Evolutionary conservation across 352 stramenopile species (phyloP), one percentile per base, ranked within the genome.

Genomic region (Phytophthora cactorum): DNA sequence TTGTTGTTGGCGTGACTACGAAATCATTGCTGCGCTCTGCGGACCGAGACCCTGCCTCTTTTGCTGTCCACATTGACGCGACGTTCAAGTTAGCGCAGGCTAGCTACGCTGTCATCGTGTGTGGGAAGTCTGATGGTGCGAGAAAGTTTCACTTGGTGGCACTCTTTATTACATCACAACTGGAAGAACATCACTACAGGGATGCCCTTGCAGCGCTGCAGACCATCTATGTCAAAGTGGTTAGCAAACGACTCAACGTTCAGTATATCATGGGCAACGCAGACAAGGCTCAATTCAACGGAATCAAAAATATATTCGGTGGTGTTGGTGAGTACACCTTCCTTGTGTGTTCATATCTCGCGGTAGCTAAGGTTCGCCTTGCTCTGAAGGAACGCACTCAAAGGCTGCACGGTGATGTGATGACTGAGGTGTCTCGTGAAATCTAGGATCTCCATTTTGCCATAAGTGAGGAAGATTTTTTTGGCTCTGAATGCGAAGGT

Each of bases 211-310:
- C 41, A 1, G 31, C 22, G 1, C 25, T 56, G 25, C 38, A 22
- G 4, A 52, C 27, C 34, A n/a, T 28, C 15, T 58, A 52, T 10
- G 29, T 15, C 3, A 15, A 34, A 43, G 31, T 59, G 5, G 10
- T 45, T 34, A 50, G 43, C 8, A 56, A 46, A 22, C 15, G 22
- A 55, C 5, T 61, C 5, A 32, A 52, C 8, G 31, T 61, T 5
- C 31, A 6, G 2, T 66, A 14, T 3, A 22, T 52, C 1, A 66
- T 60, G 50, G 50, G 50, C 2, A 41, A 66, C 11, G 50, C 43
- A 6, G 59, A 67, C n/a, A 51, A 14, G 15, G 50, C 59, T 3
- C 59, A 67, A 9, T 60, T 39, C 9, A 67, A 61, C 27, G 59
- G 27, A 0, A 12, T 67, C 5, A 39, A 45, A 5, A 47, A 28